phyloP scores from a whole-genome alignment of 2,329 filamentous ascomycete species.

The Fusarium mangiferae region DNA sequence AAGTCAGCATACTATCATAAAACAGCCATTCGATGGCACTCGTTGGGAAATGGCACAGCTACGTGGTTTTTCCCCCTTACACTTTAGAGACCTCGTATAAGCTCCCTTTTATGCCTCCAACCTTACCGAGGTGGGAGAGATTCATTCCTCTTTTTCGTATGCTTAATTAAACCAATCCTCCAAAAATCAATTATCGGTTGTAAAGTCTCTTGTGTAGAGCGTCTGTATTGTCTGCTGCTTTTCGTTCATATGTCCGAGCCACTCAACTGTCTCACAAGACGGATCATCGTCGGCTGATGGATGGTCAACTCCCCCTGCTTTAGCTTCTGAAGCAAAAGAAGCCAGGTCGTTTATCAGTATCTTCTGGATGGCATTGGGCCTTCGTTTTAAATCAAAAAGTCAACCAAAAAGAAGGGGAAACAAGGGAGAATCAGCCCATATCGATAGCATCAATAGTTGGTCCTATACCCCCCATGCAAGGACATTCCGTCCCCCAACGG shows the following conservation, averaged over 20 bases:
- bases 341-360: constrained; percentile 13
- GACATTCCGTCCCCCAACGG: constrained; percentile 9
- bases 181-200: background rate
- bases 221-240: background rate
- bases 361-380: background rate
- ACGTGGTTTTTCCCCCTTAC: background rate
- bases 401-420: background rate
- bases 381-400: background rate
- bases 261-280: background rate
- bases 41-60: background rate
- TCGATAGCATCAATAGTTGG: background rate
- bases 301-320: constrained; percentile 15
- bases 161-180: background rate
- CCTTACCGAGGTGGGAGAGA: background rate
- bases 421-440: background rate
- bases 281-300: constrained; percentile 28
- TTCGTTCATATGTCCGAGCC: background rate
- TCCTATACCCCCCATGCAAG: constrained; percentile 5
- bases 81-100: background rate
- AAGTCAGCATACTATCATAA: background rate
- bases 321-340: constrained; percentile 15
- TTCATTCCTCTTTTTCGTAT: background rate
- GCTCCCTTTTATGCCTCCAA: background rate
- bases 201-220: too few relatives aligned
- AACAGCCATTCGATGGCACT: background rate